These are phyloP conservation scores for Blumeriella jaapii DNA, from an alignment of 2,329 filamentous ascomycete species.

Conservation along the genomic window DNA sequence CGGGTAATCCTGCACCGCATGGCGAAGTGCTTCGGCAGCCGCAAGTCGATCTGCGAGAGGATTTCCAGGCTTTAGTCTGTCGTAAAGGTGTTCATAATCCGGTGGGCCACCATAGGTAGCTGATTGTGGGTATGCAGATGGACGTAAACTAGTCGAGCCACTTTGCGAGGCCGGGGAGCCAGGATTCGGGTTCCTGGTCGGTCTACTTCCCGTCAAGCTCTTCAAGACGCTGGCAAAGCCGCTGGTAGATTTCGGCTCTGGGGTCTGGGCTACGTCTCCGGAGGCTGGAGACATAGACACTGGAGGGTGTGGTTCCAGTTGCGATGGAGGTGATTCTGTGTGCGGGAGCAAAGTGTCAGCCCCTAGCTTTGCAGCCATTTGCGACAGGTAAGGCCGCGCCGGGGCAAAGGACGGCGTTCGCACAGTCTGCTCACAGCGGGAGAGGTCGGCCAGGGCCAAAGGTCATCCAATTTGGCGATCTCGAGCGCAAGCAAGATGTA, in stretches of 20 bases:
- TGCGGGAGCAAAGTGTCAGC: neutral
- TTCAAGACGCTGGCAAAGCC: conserved; percentile 54
- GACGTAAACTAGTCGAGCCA: conserved; percentile 29
- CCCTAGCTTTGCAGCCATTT: neutral
- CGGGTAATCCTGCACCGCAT: conserved; percentile 46
- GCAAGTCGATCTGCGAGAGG: conserved; percentile 41
- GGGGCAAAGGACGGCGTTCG: too few relatives aligned
- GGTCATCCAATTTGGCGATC: too few relatives aligned
- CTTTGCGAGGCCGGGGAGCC: conserved; percentile 30
- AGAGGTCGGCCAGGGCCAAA: too few relatives aligned
- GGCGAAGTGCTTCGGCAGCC: conserved; percentile 45
- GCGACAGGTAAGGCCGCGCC: too few relatives aligned
- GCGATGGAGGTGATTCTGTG: neutral
- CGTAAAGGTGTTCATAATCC: conserved; percentile 42
- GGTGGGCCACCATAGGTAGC: conserved; percentile 34
- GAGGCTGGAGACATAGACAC: conserved; percentile 47
- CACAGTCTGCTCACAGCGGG: too few relatives aligned
- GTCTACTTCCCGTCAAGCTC: conserved; percentile 43
- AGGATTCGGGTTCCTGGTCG: conserved; percentile 37
- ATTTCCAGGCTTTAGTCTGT: conserved; percentile 40
- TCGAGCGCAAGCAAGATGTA: too few relatives aligned
- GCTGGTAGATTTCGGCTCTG: conserved; percentile 43
- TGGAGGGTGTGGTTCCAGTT: conserved; percentile 4
- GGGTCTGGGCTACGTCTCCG: conserved; percentile 43
- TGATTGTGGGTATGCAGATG: conserved; percentile 26